A percentile compares a stretch with the other conserved stretches of the same genome.
Conservation (phyloP, 75 land plant genomes). For the Cryptomeria japonica region DNA sequence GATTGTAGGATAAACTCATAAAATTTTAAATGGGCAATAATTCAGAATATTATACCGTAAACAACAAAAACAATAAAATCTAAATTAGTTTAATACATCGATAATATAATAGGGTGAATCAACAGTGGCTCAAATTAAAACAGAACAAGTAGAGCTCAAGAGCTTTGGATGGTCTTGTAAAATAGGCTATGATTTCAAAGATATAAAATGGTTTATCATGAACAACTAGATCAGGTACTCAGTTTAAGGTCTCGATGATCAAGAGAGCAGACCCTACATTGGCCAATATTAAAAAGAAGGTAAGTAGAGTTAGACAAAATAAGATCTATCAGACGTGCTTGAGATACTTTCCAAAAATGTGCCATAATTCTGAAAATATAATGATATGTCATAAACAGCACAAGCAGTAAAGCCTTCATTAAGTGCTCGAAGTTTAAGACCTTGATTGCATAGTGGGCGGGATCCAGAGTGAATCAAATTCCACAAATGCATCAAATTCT, state of each 20-base stretch:
- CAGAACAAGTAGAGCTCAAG: not conserved
- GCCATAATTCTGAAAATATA: not conserved
- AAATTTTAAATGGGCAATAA: too few relatives aligned
- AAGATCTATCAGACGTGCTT: not conserved
- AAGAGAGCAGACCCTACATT: not conserved
- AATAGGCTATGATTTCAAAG: not conserved
- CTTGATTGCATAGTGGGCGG: not conserved
- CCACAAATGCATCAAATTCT: not conserved
- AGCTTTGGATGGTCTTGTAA: not conserved
- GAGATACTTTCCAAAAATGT: not conserved
- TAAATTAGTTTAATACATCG: too few relatives aligned
- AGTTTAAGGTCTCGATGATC: not conserved
- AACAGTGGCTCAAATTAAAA: too few relatives aligned
- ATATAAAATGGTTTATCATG: not conserved
- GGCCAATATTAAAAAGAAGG: not conserved
- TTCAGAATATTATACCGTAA: too few relatives aligned
- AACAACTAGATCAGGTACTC: not conserved
- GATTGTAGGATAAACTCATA: too few relatives aligned
- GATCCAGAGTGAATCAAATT: not conserved
- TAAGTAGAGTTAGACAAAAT: not conserved
- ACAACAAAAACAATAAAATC: too few relatives aligned
- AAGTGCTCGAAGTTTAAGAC: not conserved
- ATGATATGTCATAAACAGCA: not conserved
- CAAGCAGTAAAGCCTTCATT: not conserved
- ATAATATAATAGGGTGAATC: too few relatives aligned